These are phyloP conservation scores for Solanum phureja DNA, from an alignment of 257 asterid species.

Conservation along the genomic window DNA sequence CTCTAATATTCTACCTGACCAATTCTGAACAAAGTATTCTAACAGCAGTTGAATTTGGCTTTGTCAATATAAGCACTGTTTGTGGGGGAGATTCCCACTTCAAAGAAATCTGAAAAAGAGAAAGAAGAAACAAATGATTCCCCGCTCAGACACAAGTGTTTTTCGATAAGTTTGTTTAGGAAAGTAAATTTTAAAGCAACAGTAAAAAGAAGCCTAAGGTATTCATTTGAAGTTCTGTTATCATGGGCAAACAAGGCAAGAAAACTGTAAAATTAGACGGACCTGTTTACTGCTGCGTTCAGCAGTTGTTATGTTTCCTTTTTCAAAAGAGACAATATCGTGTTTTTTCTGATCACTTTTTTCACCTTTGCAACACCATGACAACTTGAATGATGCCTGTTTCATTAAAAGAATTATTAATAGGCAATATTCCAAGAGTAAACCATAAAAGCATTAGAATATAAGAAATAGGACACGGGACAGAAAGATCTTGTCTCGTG, in stretches of 20 bases:
- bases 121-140: not conserved
- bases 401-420: too few relatives aligned
- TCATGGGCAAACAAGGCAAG: not conserved
- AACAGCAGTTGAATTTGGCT: conserved; percentile 79
- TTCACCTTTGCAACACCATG: too few relatives aligned
- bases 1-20: conserved; percentile 56
- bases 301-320: conserved; percentile 91
- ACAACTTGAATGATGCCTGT: too few relatives aligned
- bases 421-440: not conserved
- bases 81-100: conserved; percentile 90
- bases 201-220: not conserved
- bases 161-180: not conserved
- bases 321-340: too few relatives aligned
- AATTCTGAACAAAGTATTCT: conserved; percentile 56
- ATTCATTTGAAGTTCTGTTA: not conserved
- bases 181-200: not conserved
- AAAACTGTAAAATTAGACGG: not conserved
- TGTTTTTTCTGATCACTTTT: too few relatives aligned
- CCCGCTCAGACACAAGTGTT: not conserved
- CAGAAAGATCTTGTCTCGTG: not conserved
- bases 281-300: conserved; percentile 98
- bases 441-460: not conserved
- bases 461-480: not conserved
- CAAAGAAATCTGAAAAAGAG: conserved; percentile 45
- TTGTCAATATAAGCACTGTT: conserved; percentile 74